Evolutionary conservation across 495 filamentous ascomycete genomes (phyloP), one percentile per base, ranked within the genome.

Genomic region (Aspergillus haitiensis): DNA sequence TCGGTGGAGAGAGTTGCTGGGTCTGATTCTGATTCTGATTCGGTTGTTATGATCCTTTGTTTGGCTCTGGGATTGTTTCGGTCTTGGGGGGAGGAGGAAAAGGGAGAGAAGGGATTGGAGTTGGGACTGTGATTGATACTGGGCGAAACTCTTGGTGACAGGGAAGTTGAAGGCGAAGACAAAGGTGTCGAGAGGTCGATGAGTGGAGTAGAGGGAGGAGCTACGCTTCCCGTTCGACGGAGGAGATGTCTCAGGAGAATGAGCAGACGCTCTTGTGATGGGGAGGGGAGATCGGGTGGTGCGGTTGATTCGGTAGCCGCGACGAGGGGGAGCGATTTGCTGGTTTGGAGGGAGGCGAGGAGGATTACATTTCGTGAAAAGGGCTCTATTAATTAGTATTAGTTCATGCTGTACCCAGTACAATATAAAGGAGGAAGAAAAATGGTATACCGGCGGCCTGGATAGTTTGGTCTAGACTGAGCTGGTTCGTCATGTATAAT

Each of bases 401-500:
- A 16, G 16, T 21, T 47, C 15, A 9, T 18, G 11, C n/a, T 21
- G 8, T 21, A n/a, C 21, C 18, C 21, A 47, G 7, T 6, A 8
- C 6, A 9, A 40, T 40, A 40, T 40, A 40, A 11, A 21, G 2
- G n/a, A 18, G 44, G 44, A 18, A 16, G 16, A 7, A 18, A 21
- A 10, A 16, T 16, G 1, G 42, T 18, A 16, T 47, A 47, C 44
- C 44, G 5, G 44, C 10, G 27, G 44, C 16, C 13, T n/a, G 3
- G 6, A 47, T 21, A 12, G 63, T 56, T 11, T 15, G 16, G 3
- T 61, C 51, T 0, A 56, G 51, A 9, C 36, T 31, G 11, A 58
- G 21, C 34, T 62, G 55, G 45, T 61, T 52, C 32, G 21, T 36
- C 58, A 65, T 51, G 56, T 62, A 65, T 4, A 59, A 48, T 9